phyloP scores from a whole-genome alignment of 192 early-diverging fungal genomes.

The Rhizophagus sp. region DNA sequence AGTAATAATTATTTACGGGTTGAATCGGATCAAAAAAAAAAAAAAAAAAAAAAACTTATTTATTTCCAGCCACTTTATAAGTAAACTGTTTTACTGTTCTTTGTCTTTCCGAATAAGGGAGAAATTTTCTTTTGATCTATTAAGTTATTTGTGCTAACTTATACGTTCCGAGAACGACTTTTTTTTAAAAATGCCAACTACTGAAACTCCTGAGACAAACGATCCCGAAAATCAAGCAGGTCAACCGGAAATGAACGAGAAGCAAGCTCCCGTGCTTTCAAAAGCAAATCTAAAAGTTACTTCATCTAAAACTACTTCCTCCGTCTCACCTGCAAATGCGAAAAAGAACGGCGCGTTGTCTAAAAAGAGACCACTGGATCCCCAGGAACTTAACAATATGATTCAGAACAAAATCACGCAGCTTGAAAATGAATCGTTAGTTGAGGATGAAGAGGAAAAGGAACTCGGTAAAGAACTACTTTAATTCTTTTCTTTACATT shows the following conservation, averaged over 20 bases:
- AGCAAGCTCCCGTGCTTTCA: background rate
- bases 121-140: background rate
- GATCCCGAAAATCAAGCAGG: background rate
- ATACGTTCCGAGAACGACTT: background rate
- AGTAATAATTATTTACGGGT: too few species aligned
- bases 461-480: constrained; percentile 45
- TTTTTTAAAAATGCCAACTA: constrained; percentile 6
- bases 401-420: constrained; percentile 60
- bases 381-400: constrained; percentile 54
- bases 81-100: background rate
- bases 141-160: background rate
- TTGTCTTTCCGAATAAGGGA: background rate
- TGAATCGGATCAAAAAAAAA: too few species aligned
- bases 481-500: background rate
- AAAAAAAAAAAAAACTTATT: too few species aligned
- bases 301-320: background rate
- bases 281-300: background rate
- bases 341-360: constrained; percentile 25
- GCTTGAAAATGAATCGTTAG: constrained; percentile 47
- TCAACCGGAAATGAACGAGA: constrained; percentile 5
- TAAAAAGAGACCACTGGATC: constrained; percentile 42
- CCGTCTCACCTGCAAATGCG: background rate
- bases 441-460: constrained; percentile 63
- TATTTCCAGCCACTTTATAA: background rate
- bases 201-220: constrained; percentile 7